phyloP scores from a whole-genome alignment of 441 rosid species.

The Geranium incanum region DNA sequence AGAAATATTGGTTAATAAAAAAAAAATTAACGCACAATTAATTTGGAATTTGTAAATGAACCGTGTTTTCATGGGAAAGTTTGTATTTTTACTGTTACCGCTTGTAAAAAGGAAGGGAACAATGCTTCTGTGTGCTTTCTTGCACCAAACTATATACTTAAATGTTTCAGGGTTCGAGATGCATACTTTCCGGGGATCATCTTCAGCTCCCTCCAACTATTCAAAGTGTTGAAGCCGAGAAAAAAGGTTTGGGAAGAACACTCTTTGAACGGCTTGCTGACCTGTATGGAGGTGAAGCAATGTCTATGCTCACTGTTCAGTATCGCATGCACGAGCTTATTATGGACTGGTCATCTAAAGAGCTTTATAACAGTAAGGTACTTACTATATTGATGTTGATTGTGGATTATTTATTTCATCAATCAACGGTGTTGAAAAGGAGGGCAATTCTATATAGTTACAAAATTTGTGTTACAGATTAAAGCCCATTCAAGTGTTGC shows the following conservation, averaged over 20 bases:
- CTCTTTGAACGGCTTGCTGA: constrained; percentile 88
- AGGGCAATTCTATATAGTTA: background rate
- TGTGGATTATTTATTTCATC: constrained; percentile 9
- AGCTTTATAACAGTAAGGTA: constrained; percentile 76
- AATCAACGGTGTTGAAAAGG: background rate
- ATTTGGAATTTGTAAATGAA: background rate
- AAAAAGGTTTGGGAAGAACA: constrained; percentile 84
- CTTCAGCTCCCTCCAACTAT: constrained; percentile 97
- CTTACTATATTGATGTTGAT: constrained; percentile 18
- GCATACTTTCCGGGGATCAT: constrained; percentile 93
- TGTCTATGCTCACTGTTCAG: constrained; percentile 86
- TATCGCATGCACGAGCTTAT: constrained; percentile 97
- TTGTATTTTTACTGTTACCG: background rate
- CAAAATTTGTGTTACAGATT: constrained; percentile 32
- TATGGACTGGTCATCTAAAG: constrained; percentile 93
- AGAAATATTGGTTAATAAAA: background rate
- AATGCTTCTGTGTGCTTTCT: background rate
- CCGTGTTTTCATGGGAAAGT: background rate
- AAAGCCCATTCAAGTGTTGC: constrained; percentile 85
- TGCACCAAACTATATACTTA: constrained; percentile 4
- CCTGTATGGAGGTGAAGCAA: constrained; percentile 71
- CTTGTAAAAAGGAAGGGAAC: background rate
- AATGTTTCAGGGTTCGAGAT: constrained; percentile 63
- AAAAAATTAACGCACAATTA: background rate
- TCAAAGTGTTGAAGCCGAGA: constrained; percentile 92